These are phyloP conservation scores for Scalesia atractyloides DNA, from an alignment of 129 eudicot species.

Conservation along the genomic window DNA sequence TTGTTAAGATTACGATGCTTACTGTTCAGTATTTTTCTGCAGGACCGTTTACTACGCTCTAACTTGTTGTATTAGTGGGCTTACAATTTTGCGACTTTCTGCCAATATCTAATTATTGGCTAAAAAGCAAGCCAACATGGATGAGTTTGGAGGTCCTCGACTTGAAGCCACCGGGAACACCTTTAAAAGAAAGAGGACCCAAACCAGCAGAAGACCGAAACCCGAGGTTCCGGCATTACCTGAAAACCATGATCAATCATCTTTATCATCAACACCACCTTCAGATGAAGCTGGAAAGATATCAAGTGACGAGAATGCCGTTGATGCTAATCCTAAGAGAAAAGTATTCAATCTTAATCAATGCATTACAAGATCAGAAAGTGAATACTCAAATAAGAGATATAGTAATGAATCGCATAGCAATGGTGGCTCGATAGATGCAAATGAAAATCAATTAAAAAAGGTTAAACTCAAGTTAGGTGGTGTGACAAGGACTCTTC, in stretches of 20 bases:
- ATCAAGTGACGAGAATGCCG: slow-evolving; percentile 69
- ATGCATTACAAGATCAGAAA: slow-evolving; percentile 50
- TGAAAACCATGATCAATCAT: slow-evolving; percentile 43
- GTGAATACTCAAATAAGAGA: slow-evolving; percentile 41
- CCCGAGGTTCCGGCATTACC: slow-evolving; percentile 52
- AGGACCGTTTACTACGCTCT: slow-evolving; percentile 21
- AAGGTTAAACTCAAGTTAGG: slow-evolving; percentile 87
- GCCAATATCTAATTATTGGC: slow-evolving; percentile 25
- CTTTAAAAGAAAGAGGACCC: slow-evolving; percentile 65
- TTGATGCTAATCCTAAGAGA: slow-evolving; percentile 57
- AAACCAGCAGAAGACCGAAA: slow-evolving; percentile 70
- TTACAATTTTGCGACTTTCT: slow-evolving; percentile 12
- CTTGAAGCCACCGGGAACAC: slow-evolving; percentile 51
- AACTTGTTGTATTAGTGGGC: slow-evolving; percentile 14
- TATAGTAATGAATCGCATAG: slow-evolving; percentile 28
- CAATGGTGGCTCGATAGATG: background rate
- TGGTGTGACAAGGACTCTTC: slow-evolving; percentile 79
- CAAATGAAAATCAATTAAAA: slow-evolving; percentile 51
- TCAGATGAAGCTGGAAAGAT: slow-evolving; percentile 68
- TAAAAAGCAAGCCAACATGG: slow-evolving; percentile 42
- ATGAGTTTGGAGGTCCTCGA: slow-evolving; percentile 45
- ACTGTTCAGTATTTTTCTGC: slow-evolving; percentile 18
- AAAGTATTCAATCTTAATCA: slow-evolving; percentile 83
- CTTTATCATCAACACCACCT: slow-evolving; percentile 50
- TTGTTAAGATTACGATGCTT: slow-evolving; percentile 18